Percentiles rank a stretch among this genome's conserved stretches.
These are phyloP conservation scores for Ulota crispa DNA, from an alignment of 225 moss, liverwort and hornwort genomes.

Conservation along the genomic window DNA sequence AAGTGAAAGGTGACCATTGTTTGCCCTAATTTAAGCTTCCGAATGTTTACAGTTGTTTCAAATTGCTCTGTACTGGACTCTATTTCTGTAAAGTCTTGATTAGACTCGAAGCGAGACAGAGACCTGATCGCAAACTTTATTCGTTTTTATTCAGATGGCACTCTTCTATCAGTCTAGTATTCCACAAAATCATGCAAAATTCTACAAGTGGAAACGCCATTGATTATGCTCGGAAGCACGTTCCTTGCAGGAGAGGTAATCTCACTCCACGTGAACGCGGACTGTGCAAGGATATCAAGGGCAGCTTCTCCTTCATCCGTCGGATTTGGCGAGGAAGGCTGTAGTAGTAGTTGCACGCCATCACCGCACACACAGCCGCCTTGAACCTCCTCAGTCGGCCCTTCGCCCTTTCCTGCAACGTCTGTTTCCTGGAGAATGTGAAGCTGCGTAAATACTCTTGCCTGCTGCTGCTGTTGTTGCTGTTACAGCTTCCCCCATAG, in stretches of 20 bases:
- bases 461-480: constrained; percentile 42
- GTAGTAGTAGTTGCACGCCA: constrained; percentile 36
- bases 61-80: no score
- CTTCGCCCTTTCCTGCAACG: constrained; percentile 38
- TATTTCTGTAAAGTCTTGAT: not conserved
- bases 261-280: constrained; percentile 11
- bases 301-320: constrained; percentile 34
- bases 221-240: constrained; percentile 33
- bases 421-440: constrained; percentile 48
- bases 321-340: constrained; percentile 36
- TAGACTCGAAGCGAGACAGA: not conserved
- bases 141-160: not conserved
- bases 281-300: constrained; percentile 15
- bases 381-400: constrained; percentile 30
- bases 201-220: not conserved
- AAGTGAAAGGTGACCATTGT: not conserved
- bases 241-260: constrained; percentile 10
- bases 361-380: constrained; percentile 43
- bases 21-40: not conserved
- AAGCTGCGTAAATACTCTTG: constrained; percentile 57
- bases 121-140: not conserved
- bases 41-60: not conserved
- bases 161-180: not conserved
- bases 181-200: not conserved
- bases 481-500: constrained; percentile 29